These are phyloP conservation scores for Pichia paraexigua DNA, from an alignment of 805 yeast species.

Conservation along the genomic window DNA sequence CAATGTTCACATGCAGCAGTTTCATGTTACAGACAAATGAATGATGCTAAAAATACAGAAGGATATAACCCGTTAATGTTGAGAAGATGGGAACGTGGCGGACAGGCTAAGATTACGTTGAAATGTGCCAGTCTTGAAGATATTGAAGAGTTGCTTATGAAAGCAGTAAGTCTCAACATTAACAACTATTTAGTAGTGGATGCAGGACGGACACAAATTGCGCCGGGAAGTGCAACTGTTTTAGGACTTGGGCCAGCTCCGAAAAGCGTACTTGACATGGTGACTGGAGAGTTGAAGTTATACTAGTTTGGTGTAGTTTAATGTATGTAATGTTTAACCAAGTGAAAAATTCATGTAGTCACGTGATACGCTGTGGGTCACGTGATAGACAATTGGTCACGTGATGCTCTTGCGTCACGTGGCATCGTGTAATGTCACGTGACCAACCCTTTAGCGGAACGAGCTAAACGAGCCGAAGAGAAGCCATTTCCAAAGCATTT, in stretches of 20 bases:
- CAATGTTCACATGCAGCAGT: conserved; percentile 98
- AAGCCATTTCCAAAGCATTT: no score
- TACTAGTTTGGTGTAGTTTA: no score
- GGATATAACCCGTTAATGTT: conserved; percentile 58
- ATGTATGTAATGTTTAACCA: no score
- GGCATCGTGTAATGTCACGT: no score
- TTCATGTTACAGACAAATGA: conserved; percentile 68
- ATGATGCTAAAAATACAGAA: conserved; percentile 38
- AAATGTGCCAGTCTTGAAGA: conserved; percentile 63
- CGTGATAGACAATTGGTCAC: no score
- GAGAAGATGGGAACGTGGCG: conserved; percentile 68
- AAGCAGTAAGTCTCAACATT: conserved; percentile 71
- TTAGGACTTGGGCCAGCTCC: conserved; percentile 98
- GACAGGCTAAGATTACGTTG: conserved; percentile 91
- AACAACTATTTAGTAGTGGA: conserved; percentile 81
- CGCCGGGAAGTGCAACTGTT: conserved; percentile 94
- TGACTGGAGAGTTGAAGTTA: conserved; percentile 72
- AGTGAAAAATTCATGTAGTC: not conserved
- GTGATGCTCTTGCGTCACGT: no score
- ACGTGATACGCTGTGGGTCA: no score
- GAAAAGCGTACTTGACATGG: conserved; percentile 63
- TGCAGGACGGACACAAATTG: conserved; percentile 95
- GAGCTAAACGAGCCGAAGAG: no score
- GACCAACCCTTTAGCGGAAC: no score
- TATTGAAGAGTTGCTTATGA: conserved; percentile 69